Base-by-base conservation (phyloP, 1,139 yeast genomes). In the Saccharomycopsis hybrid region DNA sequence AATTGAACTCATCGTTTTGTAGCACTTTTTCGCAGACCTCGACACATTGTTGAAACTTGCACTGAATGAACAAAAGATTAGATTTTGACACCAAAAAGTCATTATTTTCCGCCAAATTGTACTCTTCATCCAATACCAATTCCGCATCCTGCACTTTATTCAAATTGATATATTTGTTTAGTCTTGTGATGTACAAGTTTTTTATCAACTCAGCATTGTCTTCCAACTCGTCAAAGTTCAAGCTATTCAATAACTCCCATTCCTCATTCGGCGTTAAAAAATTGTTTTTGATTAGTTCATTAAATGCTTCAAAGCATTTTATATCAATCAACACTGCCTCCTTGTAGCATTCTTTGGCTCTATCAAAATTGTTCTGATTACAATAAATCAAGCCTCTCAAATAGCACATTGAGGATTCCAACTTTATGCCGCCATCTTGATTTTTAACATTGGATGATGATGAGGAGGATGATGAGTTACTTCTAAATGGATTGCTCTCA, bases 301-400 rank as follows among this genome's bases (percentile, higher is more conserved):
- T 80, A 63, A 88, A 88, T 0, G 98, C 97, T 59, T 94, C 98
- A 64, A 74, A 92, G 65, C 97, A 92, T 62, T 89, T 88, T 8
- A 86, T 90, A 65, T 94, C 98, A 1, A 86, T 88, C 56, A 78
- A 59, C 0, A 90, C 80, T 0, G 98, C 97, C 61, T 89, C 96
- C 60, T 82, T 81, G 62, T 82, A 90, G 53, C 95, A 85, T 52
- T 85, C 90, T 60, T 86, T 89, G 0, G 98, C 98, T 55, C 77
- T 73, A 35, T 85, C 95, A 62, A 87, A 84, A 64, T 87, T 86
- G 64, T 85, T 88, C 61, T 85, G 92, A 54, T 85, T 82, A 3
- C 94, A 79, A 63, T 82, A 89, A 3, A 92, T 82, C 53, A 82
- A 73, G 0, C 98, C 99, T 52, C 97, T 71, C 46, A 92, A 69